Base-by-base conservation (phyloP, 2,329 filamentous ascomycete genomes). In the Monosporascus sp. region DNA sequence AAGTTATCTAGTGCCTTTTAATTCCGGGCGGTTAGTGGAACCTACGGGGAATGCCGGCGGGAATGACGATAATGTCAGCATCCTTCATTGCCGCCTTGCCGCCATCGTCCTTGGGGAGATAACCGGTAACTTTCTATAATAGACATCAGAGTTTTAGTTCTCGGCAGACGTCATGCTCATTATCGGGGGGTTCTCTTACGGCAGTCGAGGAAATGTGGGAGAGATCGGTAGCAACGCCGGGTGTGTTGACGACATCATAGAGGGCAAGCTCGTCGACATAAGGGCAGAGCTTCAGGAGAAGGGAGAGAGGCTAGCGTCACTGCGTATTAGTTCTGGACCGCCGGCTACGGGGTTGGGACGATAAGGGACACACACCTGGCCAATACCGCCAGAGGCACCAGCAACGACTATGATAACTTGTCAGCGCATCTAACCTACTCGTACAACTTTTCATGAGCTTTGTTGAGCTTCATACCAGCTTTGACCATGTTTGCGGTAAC, bases 171-270 rank as follows among this genome's bases (percentile, higher is more conserved):
- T 26, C 17, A 26, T 24, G 14, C 16, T 26, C 37, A 16, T 16
- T 56, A 53, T 56, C 49, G 26, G 36, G 41, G 43, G 38, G 45
- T 48, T 58, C 48, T 50, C 79, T 72, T 72, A 86, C 89, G 61
- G 94, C 93, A 65, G 84, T 82, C 58, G 91, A 90, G 56, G 93
- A 96, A 76, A 99, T 97, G 82, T 99, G 94, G 57, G 92, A 97
- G 56, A 99, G 86, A 73, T 99, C 94, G 68, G 93, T 86, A 61
- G 92, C 90, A 70, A 99, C 94, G 76, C 94, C 94, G 66, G 91
- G 92, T 49, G 91, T 95, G 84, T 97, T 97, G 76, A 97, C 93
- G 63, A 99, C 92, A 96, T 99, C 94, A 82, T 97, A 99, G 66
- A 99, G 89, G 57, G 91, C 82, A 67, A 99, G 90, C 80, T 97